Conservation (phyloP, 331 rosid genomes). For the Phaseolus coccineus region DNA sequence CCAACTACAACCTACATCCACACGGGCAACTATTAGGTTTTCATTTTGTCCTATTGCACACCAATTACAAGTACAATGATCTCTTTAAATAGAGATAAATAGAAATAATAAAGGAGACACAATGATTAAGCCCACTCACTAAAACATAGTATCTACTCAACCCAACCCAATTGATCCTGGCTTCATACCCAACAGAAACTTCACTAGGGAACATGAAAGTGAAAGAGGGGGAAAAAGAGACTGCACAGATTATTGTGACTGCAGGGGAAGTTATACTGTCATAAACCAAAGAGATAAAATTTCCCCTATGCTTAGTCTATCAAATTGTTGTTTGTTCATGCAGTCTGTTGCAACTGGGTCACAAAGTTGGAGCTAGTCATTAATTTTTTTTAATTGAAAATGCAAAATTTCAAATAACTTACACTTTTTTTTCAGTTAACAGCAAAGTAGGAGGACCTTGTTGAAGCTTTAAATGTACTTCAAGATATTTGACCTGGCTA, state of each 20-base stretch:
- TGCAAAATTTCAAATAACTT: constrained; percentile 4
- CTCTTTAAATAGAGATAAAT: no score
- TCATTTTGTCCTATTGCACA: no score
- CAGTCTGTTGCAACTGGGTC: neutral
- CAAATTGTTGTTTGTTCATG: neutral
- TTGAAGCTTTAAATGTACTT: neutral
- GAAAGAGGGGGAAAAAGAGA: neutral
- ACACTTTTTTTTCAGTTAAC: neutral
- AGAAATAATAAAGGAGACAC: no score
- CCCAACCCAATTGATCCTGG: no score
- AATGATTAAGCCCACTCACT: no score
- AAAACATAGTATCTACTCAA: no score
- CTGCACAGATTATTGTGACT: neutral
- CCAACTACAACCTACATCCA: no score
- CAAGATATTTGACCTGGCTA: neutral
- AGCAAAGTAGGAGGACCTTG: neutral
- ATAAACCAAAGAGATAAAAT: neutral
- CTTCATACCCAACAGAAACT: no score
- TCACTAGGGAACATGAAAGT: neutral
- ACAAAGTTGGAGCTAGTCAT: constrained; percentile 1
- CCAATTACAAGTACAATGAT: no score
- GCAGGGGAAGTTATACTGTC: neutral
- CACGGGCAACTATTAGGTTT: no score
- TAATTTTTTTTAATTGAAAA: neutral
- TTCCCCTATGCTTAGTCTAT: neutral